Conservation (phyloP, 768 basidiomycete genomes). For the Lentinus brumalis region DNA sequence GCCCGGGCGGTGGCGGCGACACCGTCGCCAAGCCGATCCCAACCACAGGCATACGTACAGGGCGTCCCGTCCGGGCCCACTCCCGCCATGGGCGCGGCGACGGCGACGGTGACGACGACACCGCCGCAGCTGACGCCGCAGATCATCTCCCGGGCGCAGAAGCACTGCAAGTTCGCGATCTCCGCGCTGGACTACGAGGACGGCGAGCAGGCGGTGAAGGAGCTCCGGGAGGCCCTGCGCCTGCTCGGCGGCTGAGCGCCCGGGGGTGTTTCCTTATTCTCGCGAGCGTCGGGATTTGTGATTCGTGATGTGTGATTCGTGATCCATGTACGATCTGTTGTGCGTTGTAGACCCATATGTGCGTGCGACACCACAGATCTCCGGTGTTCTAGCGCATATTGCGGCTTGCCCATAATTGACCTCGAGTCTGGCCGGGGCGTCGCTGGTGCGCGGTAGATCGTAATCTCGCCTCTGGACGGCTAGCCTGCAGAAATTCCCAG, state of each 20-base stretch:
- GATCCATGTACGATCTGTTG: neutral
- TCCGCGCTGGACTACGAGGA: constrained; percentile 98
- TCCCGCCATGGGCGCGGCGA: constrained; percentile 3
- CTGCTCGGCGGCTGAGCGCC: constrained; percentile 53
- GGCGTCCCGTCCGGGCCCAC: constrained; percentile 18
- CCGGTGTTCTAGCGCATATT: too few relatives aligned
- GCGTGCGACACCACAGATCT: too few relatives aligned
- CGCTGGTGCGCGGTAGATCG: too few relatives aligned
- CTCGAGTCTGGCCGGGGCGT: too few relatives aligned
- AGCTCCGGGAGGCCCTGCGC: constrained; percentile 75
- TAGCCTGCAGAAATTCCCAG: too few relatives aligned
- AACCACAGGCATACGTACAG: constrained; percentile 13
- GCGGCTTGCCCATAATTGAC: too few relatives aligned
- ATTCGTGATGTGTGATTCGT: neutral
- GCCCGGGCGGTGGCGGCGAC: constrained; percentile 10
- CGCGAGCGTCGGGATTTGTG: neutral
- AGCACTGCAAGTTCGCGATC: constrained; percentile 90
- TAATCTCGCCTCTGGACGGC: too few relatives aligned
- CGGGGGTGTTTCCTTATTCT: neutral
- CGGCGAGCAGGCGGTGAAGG: constrained; percentile 78
- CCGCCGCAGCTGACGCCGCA: constrained; percentile 59
- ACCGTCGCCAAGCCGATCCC: constrained; percentile 1
- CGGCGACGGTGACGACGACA: constrained; percentile 21
- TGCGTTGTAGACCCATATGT: too few relatives aligned
- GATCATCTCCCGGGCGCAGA: constrained; percentile 77